Percentiles rank a stretch among this genome's conserved stretches.
phyloP scores from a whole-genome alignment of 2,329 filamentous ascomycete species.

The Trichoderma sp. region DNA sequence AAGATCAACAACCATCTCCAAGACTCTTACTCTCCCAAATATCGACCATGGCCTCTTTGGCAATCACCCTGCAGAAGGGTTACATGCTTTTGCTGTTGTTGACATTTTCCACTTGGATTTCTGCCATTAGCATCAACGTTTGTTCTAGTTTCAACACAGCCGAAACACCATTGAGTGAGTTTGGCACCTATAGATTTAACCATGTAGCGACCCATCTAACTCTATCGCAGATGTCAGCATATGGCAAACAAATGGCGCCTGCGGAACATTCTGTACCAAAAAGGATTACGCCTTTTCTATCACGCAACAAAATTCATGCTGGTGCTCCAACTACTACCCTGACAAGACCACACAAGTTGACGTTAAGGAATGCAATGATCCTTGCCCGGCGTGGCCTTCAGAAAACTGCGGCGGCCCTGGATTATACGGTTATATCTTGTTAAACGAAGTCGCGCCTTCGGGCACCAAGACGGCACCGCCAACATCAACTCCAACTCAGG shows the following conservation, averaged over 20 bases:
- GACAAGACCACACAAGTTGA: constrained; percentile 40
- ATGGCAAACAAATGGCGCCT: constrained; percentile 69
- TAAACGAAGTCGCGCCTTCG: constrained; percentile 48
- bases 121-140: constrained; percentile 31
- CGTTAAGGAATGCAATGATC: constrained; percentile 48
- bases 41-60: constrained; percentile 25
- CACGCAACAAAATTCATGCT: constrained; percentile 63
- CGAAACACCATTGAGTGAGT: constrained; percentile 33
- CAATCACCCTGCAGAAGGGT: constrained; percentile 23
- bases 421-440: constrained; percentile 63
- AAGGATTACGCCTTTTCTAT: constrained; percentile 63
- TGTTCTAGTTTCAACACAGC: constrained; percentile 40
- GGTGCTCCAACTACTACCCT: constrained; percentile 71
- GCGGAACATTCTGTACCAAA: constrained; percentile 54
- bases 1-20: neutral
- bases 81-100: constrained; percentile 27
- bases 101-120: constrained; percentile 26
- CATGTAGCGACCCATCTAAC: neutral
- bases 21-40: neutral
- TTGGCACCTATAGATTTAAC: neutral
- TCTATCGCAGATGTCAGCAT: constrained; percentile 47
- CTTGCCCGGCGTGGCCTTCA: constrained; percentile 65
- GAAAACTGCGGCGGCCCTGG: constrained; percentile 64
- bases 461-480: constrained; percentile 47
- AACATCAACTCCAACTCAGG: constrained; percentile 26